Evolutionary conservation across 2,329 filamentous ascomycete species (phyloP), one percentile per base, ranked within the genome.

Genomic region (Chalaropsis thielavioides): DNA sequence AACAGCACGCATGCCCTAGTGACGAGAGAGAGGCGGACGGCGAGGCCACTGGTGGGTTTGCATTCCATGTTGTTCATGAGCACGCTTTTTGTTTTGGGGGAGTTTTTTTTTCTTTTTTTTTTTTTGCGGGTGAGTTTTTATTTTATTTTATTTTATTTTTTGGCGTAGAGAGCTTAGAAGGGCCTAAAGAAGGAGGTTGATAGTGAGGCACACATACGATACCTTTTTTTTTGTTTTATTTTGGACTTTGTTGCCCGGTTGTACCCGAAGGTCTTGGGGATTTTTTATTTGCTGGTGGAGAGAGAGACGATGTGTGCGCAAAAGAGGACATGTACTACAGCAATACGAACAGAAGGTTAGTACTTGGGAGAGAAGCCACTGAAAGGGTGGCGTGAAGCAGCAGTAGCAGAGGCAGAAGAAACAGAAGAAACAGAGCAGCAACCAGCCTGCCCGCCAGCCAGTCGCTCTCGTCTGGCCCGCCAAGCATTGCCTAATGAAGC

Each of bases 201-300:
- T 54, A 54, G 49, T 15, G 49, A 54, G 24, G 49, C 49, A 54
- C 49, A 54, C 49, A 22, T 11, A 11, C 11, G 19, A 54, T 54
- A 19, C 40, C 24, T 38, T 41, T 61, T 61, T 61, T 61, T 17
- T 61, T 61, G 4, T 61, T 35, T 38, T 40, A n/a, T 61, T 61
- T 61, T n/a, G 19, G 17, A 8, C 7, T 44, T 19, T 46, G n/a
- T 46, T 3, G n/a, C 24, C 58, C 58, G 35, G 35, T 40, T 61
- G 35, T 61, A 40, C 35, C 58, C 40, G 58, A 44, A 2, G 22
- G 58, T 19, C 15, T n/a, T n/a, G n/a, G n/a, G n/a, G n/a, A n/a
- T n/a, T n/a, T n/a, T n/a, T n/a, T n/a, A 40, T 46, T 46, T 46
- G 44, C 44, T 46, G 22, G n/a, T n/a, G 49, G 19, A 22, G 11